These are phyloP conservation scores for Zygosaccharomyces siamensis DNA, from an alignment of 805 yeast genomes.

Conservation along the genomic window DNA sequence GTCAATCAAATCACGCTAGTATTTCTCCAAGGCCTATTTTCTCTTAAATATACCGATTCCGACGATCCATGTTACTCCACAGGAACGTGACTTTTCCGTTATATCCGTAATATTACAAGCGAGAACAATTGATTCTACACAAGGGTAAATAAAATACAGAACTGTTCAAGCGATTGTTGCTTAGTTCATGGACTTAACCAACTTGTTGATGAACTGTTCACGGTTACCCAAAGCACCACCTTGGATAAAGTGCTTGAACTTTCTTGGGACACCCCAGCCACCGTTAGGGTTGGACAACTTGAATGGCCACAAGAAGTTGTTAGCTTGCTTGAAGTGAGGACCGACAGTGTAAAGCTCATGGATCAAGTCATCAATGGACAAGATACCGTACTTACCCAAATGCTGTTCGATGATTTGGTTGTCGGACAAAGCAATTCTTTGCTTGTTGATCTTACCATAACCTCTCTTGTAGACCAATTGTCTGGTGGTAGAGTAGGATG, in stretches of 20 bases:
- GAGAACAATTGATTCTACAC: slow-evolving; percentile 4
- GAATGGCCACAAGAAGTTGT: slow-evolving; percentile 99
- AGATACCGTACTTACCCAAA: slow-evolving; percentile 90
- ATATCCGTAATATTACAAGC: neutral
- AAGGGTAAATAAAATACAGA: slow-evolving; percentile 5
- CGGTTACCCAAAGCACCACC: slow-evolving; percentile 99
- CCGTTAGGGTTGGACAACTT: slow-evolving; percentile 94
- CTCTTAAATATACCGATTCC: no score
- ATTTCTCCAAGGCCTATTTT: no score
- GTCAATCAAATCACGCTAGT: no score
- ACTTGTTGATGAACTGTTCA: slow-evolving; percentile 91
- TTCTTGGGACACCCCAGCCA: slow-evolving; percentile 96
- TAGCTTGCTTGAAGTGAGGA: slow-evolving; percentile 97
- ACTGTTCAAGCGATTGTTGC: slow-evolving; percentile 14
- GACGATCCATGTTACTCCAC: no score
- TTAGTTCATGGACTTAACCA: slow-evolving; percentile 91
- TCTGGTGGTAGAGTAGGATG: slow-evolving; percentile 86
- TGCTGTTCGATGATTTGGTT: slow-evolving; percentile 82
- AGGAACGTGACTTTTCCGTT: neutral
- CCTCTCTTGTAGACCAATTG: slow-evolving; percentile 96
- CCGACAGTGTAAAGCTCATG: slow-evolving; percentile 96
- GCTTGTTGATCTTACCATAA: slow-evolving; percentile 94
- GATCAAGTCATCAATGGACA: slow-evolving; percentile 87
- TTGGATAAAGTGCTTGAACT: slow-evolving; percentile 94
- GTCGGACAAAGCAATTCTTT: slow-evolving; percentile 86